Percentiles rank a stretch among this genome's conserved stretches.
phyloP scores from a whole-genome alignment of 2,329 filamentous ascomycete genomes.

The Clonostachys sp. region DNA sequence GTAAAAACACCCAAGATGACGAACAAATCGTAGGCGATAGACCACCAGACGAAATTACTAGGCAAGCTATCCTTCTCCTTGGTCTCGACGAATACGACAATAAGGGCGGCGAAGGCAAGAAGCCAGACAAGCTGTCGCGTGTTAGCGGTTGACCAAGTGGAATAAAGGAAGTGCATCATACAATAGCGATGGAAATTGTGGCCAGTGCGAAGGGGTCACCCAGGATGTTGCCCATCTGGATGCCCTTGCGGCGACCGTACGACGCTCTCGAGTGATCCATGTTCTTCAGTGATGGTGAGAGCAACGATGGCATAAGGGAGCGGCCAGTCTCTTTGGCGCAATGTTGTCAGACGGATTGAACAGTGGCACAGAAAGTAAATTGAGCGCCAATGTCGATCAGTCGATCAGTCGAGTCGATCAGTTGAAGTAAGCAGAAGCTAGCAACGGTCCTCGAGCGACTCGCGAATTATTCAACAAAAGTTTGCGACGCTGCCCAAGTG shows the following conservation, averaged over 20 bases:
- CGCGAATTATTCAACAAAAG: too few relatives aligned
- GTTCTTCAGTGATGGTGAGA: conserved; percentile 73
- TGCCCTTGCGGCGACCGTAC: conserved; percentile 50
- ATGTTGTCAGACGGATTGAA: too few relatives aligned
- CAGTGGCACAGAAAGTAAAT: too few relatives aligned
- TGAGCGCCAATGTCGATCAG: too few relatives aligned
- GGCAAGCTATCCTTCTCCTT: conserved; percentile 43
- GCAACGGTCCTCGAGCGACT: too few relatives aligned
- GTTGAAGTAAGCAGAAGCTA: too few relatives aligned
- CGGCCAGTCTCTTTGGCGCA: too few relatives aligned
- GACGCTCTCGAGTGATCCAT: conserved; percentile 68
- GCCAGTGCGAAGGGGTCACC: conserved; percentile 95
- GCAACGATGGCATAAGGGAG: not conserved
- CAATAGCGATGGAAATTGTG: conserved; percentile 85
- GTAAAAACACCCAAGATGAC: conserved; percentile 75
- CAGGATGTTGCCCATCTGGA: conserved; percentile 83
- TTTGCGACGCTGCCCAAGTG: too few relatives aligned
- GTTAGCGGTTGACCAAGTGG: conserved; percentile 5
- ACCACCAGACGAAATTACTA: conserved; percentile 91
- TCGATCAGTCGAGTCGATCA: too few relatives aligned
- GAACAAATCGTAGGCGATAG: conserved; percentile 79
- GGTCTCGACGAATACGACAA: conserved; percentile 60
- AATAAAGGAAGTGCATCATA: conserved; percentile 43
- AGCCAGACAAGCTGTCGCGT: conserved; percentile 79
- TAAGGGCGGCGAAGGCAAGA: conserved; percentile 83